Percentiles rank a stretch among this genome's conserved stretches.
Conservation (phyloP, 495 filamentous ascomycete species). For the Penicillium waksmanii region DNA sequence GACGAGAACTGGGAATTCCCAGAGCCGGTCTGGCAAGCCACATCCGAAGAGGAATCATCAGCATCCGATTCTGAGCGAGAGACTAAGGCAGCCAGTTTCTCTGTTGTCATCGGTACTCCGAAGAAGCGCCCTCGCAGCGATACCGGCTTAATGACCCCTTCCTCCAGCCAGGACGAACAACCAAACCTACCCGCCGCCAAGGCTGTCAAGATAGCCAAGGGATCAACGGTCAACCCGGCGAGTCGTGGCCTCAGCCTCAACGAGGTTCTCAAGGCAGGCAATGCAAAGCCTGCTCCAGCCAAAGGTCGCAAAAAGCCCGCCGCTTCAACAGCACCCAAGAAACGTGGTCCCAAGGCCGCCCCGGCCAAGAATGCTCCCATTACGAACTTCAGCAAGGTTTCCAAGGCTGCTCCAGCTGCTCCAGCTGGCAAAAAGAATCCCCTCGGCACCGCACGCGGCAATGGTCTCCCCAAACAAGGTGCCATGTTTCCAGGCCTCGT, state of each 20-base stretch:
- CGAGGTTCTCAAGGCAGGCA: constrained; percentile 33
- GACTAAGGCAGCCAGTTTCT: constrained; percentile 32
- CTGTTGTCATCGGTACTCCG: constrained; percentile 49
- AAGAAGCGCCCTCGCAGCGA: constrained; percentile 36
- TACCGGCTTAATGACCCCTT: constrained; percentile 67
- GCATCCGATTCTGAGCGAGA: constrained; percentile 44
- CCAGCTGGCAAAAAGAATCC: constrained; percentile 35
- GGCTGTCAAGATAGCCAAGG: constrained; percentile 24
- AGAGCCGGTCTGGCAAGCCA: constrained; percentile 22
- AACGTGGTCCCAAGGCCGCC: constrained; percentile 19
- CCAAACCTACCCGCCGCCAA: constrained; percentile 5
- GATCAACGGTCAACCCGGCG: constrained; percentile 31
- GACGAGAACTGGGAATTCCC: constrained; percentile 65
- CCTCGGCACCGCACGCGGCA: constrained; percentile 45
- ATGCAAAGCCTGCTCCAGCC: constrained; percentile 25
- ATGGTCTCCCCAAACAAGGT: constrained; percentile 29
- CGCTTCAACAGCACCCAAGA: constrained; percentile 6
- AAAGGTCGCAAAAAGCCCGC: constrained; percentile 15
- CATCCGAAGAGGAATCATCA: constrained; percentile 37
- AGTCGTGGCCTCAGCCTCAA: constrained; percentile 35
- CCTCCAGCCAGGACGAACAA: constrained; percentile 50
- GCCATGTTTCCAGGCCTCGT: constrained; percentile 28
- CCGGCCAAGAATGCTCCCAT: constrained; percentile 38
- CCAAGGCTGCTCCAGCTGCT: constrained; percentile 35
- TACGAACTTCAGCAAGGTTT: constrained; percentile 43